Conservation (phyloP, 192 early-diverging fungal species). For the Backusella parvicylindrica region DNA sequence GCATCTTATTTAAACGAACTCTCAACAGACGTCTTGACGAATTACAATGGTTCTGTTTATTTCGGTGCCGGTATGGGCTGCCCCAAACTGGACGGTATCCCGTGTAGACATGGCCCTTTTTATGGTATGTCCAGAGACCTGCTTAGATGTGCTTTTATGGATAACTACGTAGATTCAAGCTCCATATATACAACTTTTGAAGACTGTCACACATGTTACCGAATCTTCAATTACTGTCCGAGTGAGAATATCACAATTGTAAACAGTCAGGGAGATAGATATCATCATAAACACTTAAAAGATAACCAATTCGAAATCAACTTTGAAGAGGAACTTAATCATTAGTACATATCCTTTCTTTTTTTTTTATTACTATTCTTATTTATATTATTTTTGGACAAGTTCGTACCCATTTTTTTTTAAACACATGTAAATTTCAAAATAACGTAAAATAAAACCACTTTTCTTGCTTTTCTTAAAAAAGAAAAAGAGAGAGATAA, state of each 20-base stretch:
- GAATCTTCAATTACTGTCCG: neutral
- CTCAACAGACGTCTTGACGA: neutral
- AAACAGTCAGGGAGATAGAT: neutral
- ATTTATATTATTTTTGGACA: neutral
- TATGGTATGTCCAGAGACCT: neutral
- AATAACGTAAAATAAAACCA: neutral
- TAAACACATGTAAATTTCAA: neutral
- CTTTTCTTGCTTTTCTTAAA: neutral
- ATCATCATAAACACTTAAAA: neutral
- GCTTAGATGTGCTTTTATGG: neutral
- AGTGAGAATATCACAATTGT: neutral
- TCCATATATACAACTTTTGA: neutral
- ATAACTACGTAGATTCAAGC: slow-evolving; percentile 1
- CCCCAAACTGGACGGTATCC: neutral
- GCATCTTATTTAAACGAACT: neutral
- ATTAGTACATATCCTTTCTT: neutral
- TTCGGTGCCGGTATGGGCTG: slow-evolving; percentile 3
- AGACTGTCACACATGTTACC: neutral
- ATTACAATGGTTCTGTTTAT: neutral
- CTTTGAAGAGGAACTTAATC: neutral
- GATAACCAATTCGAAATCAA: neutral
- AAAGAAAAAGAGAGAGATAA: neutral
- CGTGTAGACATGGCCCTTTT: neutral
- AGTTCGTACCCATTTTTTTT: neutral
- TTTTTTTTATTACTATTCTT: too few relatives aligned